Evolutionary conservation across 257 asterid genomes (phyloP).

Genomic region (Schizonepeta tenuifolia): DNA sequence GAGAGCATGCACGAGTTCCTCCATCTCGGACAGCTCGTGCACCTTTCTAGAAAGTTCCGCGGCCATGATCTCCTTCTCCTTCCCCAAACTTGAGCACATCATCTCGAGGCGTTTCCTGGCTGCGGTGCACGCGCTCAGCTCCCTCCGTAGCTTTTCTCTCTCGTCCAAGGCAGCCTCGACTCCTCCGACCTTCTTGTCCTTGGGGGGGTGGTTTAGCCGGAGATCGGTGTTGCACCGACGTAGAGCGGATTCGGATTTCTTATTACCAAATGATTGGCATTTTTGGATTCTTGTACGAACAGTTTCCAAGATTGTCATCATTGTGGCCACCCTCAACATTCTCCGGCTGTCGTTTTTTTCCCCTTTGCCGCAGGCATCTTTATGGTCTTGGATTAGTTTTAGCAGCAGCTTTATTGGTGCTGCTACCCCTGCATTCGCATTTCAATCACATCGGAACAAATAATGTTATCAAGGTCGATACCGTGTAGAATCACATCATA

Average conservation of each 20-base stretch:
- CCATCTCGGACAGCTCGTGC: constrained; percentile 58
- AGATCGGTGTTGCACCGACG: constrained; percentile 50
- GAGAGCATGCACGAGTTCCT: constrained; percentile 55
- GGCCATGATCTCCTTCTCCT: constrained; percentile 78
- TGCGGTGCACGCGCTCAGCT: constrained; percentile 54
- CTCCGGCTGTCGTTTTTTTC: constrained; percentile 59
- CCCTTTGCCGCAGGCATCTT: constrained; percentile 60
- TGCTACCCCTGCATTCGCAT: constrained; percentile 62
- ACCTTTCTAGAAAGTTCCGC: constrained; percentile 60
- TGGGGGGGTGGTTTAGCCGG: constrained; percentile 32
- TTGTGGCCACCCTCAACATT: constrained; percentile 86
- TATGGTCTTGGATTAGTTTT: constrained; percentile 77
- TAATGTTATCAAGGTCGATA: too few relatives aligned
- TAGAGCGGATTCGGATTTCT: constrained; percentile 31
- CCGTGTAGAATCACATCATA: too few relatives aligned
- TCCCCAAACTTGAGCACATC: constrained; percentile 73
- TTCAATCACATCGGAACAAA: not conserved
- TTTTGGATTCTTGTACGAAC: constrained; percentile 60
- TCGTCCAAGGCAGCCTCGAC: constrained; percentile 43
- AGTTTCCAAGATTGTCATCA: constrained; percentile 79
- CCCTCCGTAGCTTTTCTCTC: constrained; percentile 54
- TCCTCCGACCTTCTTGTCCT: constrained; percentile 32
- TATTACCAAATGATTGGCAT: constrained; percentile 66
- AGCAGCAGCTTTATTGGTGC: constrained; percentile 62
- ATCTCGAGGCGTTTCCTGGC: constrained; percentile 67